These are phyloP conservation scores for Psilocybe subaeruginosa DNA, from an alignment of 768 basidiomycete genomes.

Conservation along the genomic window DNA sequence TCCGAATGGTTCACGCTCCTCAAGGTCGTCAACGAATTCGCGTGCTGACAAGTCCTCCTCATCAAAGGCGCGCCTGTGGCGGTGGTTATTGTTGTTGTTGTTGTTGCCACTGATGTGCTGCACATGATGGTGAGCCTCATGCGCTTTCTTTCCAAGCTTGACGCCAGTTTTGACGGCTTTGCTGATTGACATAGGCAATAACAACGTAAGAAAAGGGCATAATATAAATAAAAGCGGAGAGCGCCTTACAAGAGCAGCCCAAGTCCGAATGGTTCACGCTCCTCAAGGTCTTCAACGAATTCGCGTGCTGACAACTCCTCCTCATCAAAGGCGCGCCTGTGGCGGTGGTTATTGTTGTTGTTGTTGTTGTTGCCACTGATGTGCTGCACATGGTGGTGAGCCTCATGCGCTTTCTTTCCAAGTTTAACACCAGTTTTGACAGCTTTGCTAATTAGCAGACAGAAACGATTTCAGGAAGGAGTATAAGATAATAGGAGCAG, in stretches of 20 bases:
- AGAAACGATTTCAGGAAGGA: not conserved
- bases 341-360: too few species aligned
- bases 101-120: not conserved
- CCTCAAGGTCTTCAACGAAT: conserved; percentile 11
- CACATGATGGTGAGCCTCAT: not conserved
- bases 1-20: conserved; percentile 6
- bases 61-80: too few species aligned
- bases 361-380: too few species aligned
- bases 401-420: not conserved
- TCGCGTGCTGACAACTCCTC: not conserved
- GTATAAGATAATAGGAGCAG: not conserved
- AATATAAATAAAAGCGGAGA: not conserved
- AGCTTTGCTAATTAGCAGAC: not conserved
- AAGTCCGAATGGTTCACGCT: conserved; percentile 1
- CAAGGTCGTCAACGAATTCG: conserved; percentile 9
- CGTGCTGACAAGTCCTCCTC: not conserved
- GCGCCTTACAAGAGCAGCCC: not conserved
- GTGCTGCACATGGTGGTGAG: not conserved
- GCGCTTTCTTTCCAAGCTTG: not conserved
- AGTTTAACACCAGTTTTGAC: not conserved
- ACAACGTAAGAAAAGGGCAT: not conserved
- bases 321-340: too few species aligned
- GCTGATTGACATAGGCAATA: too few species aligned
- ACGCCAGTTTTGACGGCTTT: not conserved
- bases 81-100: too few species aligned